Conservation (phyloP, 345 rosid genomes). For the Stellera chamaejasme region DNA sequence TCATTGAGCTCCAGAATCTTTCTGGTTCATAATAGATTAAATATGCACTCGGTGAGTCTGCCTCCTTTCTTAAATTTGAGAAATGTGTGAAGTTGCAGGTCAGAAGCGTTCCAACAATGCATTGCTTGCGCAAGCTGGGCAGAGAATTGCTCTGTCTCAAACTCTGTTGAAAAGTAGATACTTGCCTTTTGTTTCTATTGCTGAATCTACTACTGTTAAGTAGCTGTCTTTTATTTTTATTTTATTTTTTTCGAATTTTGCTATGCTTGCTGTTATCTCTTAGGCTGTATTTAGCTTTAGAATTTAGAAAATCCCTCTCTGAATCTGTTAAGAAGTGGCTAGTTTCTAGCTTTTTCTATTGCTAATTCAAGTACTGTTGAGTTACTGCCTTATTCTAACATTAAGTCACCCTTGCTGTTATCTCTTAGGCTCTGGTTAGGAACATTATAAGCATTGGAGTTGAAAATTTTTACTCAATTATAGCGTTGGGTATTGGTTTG, state of each 20-base stretch:
- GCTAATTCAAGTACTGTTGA: not conserved
- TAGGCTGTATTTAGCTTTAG: too few relatives aligned
- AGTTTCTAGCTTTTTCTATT: too few relatives aligned
- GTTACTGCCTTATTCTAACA: not conserved
- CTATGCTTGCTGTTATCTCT: too few relatives aligned
- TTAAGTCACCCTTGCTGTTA: not conserved
- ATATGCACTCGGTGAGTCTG: slow-evolving; percentile 6
- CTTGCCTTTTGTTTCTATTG: not conserved
- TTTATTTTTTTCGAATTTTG: too few relatives aligned
- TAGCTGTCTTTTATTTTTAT: too few relatives aligned
- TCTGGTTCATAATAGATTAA: slow-evolving; percentile 9
- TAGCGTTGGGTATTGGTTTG: too few relatives aligned
- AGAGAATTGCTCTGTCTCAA: slow-evolving; percentile 17
- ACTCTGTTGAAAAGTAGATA: slow-evolving; percentile 31
- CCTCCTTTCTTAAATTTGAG: not conserved
- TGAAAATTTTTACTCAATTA: too few relatives aligned
- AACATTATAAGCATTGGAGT: too few relatives aligned
- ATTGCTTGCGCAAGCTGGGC: not conserved
- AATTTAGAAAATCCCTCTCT: too few relatives aligned
- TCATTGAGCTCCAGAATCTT: slow-evolving; percentile 15
- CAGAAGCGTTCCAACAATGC: not conserved
- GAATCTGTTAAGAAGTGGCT: too few relatives aligned
- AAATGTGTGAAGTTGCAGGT: slow-evolving; percentile 13
- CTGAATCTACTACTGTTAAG: too few relatives aligned
- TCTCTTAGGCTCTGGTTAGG: too few relatives aligned